phyloP scores from a whole-genome alignment of 2,329 filamentous ascomycete species.

The Microdochium bolleyi region DNA sequence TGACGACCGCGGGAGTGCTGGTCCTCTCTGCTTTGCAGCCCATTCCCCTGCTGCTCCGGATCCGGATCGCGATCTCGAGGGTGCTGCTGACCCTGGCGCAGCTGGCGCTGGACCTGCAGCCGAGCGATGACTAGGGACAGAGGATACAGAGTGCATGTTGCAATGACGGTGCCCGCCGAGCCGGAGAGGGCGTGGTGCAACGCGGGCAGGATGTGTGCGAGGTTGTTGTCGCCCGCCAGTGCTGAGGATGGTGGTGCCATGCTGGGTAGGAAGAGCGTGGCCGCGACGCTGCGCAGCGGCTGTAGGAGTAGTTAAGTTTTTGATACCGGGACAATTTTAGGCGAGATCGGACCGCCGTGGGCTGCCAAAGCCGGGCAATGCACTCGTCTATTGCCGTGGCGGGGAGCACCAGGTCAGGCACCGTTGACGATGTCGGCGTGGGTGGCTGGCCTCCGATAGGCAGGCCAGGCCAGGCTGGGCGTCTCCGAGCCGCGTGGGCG shows the following conservation, averaged over 20 bases:
- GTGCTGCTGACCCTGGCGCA: constrained; percentile 25
- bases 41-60: too few relatives aligned
- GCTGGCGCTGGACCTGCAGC: constrained; percentile 67
- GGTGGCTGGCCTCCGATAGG: too few relatives aligned
- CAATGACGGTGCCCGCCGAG: constrained; percentile 68
- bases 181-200: constrained; percentile 78
- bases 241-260: constrained; percentile 9
- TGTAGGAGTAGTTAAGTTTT: background rate
- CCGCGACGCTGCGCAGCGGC: background rate
- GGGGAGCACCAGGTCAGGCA: too few relatives aligned
- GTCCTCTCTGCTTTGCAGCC: constrained; percentile 12
- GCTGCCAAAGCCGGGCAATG: too few relatives aligned
- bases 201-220: constrained; percentile 49
- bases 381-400: too few relatives aligned
- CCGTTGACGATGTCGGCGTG: too few relatives aligned
- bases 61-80: too few relatives aligned
- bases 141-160: constrained; percentile 73
- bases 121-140: constrained; percentile 75
- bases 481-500: too few relatives aligned
- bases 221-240: constrained; percentile 3
- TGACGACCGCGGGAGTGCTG: constrained; percentile 5
- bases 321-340: too few relatives aligned
- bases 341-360: too few relatives aligned
- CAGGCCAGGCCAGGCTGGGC: too few relatives aligned
- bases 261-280: constrained; percentile 1